Evolutionary conservation across 169 alveolate species (phyloP).

Genomic region (Plasmodium knowlesi): DNA sequence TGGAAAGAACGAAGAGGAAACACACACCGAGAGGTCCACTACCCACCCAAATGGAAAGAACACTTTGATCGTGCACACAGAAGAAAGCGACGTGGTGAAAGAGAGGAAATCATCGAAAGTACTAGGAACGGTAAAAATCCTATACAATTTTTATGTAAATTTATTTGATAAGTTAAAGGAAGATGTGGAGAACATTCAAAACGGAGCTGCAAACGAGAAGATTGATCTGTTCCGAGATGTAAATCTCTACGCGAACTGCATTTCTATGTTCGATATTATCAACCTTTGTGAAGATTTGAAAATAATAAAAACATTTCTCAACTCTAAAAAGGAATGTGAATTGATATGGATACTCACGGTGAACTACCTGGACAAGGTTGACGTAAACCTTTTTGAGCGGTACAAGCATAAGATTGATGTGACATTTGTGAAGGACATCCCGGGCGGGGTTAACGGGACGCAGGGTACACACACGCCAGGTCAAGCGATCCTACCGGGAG

Average conservation of each 20-base stretch:
- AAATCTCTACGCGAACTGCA: constrained; percentile 24
- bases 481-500: neutral
- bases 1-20: neutral
- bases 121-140: constrained; percentile 50
- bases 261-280: constrained; percentile 46
- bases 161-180: constrained; percentile 57
- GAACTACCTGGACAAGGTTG: constrained; percentile 34
- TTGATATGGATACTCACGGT: constrained; percentile 65
- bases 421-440: neutral
- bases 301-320: constrained; percentile 42
- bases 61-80: neutral
- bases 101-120: constrained; percentile 13
- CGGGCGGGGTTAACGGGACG: neutral
- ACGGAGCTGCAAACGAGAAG: constrained; percentile 5
- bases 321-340: constrained; percentile 64
- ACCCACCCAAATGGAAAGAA: neutral
- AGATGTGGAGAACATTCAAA: constrained; percentile 46
- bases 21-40: neutral
- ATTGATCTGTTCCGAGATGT: constrained; percentile 37
- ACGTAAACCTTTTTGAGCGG: constrained; percentile 23
- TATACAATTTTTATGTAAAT: constrained; percentile 55
- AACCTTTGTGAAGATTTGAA: constrained; percentile 59
- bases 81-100: constrained; percentile 8
- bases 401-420: constrained; percentile 58
- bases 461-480: neutral